Base-by-base conservation (phyloP, 192 early-diverging fungal species). In the Dispira simplex region DNA sequence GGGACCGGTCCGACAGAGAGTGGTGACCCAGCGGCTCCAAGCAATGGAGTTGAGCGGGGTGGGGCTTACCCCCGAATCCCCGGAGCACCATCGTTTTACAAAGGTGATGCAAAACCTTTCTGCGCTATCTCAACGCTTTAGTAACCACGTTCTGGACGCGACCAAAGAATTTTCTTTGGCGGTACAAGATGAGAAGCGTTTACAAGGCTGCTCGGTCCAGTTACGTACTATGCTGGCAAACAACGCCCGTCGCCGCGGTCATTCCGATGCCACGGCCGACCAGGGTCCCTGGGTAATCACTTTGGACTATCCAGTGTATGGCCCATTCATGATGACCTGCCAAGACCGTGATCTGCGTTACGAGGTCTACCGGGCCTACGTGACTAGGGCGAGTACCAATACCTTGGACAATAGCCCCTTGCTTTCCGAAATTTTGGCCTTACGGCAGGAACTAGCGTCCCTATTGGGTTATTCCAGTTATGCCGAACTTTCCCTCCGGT, bases 291-390 rank as follows among this genome's bases (percentile, higher is more conserved):
- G 75, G 67, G 74, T 73, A 28, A 70, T 81, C 21, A 83, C 81
- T 3, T 49, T 83, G 48, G 81, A 83, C 64, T 65, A 63, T 18
- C 79, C 81, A 5, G 74, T 75, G 8, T 71, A 70, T 54, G 71
- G 71, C 3, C 79, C 81, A 1, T 79, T 83, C 26, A 76, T 83
- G 72, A 79, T 76, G 77, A 77, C 73, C 66, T 79, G 77, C 65
- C 70, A 67, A 18, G 81, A 81, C 65, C 66, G 81, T 25, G 60
- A 62, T 10, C 73, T 83, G 1, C 73, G 81, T 51, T 76, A 79
- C 64, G 32, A 79, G 78, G 64, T 75, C n/a, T 82, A 80, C 46
- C 63, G 66, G 0, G 77, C 77, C 2, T 75, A 71, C 39, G 65
- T 83, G 16, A 75, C 70, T n/a, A 75, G 71, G 46, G 81, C 81